phyloP scores from a whole-genome alignment of 192 early-diverging fungal species.

The Umbelopsis sp. region DNA sequence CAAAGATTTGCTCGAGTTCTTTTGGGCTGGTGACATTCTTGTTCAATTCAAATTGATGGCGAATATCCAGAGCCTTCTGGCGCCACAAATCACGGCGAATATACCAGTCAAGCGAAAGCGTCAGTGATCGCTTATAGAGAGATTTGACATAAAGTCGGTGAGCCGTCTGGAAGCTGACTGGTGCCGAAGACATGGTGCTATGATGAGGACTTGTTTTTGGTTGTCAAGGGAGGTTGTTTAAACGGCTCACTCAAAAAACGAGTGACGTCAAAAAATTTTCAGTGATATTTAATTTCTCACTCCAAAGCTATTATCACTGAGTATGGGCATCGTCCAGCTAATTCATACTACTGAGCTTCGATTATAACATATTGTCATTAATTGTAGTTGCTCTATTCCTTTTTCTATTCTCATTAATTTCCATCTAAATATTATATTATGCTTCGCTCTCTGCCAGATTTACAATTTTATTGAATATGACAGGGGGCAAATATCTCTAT shows the following conservation, averaged over 20 bases:
- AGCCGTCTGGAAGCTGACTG: constrained; percentile 43
- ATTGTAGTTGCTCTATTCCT: too few species aligned
- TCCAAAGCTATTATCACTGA: too few species aligned
- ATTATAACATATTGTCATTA: too few species aligned
- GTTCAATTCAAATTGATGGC: constrained; percentile 84
- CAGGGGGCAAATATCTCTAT: background rate
- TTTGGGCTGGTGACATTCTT: constrained; percentile 70
- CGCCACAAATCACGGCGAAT: constrained; percentile 78
- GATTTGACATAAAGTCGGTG: constrained; percentile 77
- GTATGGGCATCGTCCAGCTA: too few species aligned
- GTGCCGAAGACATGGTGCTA: constrained; percentile 42
- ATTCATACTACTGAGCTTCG: too few species aligned
- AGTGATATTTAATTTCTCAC: background rate
- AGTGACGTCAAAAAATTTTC: constrained; percentile 4
- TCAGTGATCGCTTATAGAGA: constrained; percentile 84
- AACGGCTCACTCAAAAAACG: background rate
- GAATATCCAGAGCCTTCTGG: constrained; percentile 81
- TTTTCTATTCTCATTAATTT: too few species aligned
- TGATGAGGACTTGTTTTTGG: constrained; percentile 18
- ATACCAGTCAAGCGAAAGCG: constrained; percentile 87
- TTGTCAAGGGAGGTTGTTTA: too few species aligned
- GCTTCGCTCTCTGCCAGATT: too few species aligned
- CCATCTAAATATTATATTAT: too few species aligned
- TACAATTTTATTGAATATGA: too few species aligned
- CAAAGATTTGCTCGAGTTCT: constrained; percentile 67